Evolutionary conservation across 352 stramenopile species (phyloP), one percentile per base, ranked within the genome.

Genomic region (Phytophthora melonis): DNA sequence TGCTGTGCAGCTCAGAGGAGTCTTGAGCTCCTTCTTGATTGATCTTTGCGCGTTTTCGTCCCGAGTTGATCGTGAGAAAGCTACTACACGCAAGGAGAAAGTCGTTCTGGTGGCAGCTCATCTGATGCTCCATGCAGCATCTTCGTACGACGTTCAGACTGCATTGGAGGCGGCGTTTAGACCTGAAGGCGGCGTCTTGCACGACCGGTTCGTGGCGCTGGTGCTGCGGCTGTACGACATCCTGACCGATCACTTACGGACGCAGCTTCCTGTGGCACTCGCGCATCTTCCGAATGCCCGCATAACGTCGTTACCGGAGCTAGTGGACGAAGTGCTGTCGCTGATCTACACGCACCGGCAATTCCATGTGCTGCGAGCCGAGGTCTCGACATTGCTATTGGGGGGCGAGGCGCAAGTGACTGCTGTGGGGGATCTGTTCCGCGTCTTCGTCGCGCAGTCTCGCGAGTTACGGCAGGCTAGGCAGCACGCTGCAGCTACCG

Each of bases 281-380:
- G 2, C 25, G 25, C 2, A 30, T 30, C 25, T 30, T 30, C 25
- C 25, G 25, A 30, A 2, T 2, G 25, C 2, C 25, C 25, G 25
- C 25, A 30, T 30, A 30, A 30, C 8, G 23, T 10, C 23, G 58
- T 36, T 84, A 18, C 45, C 60, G 2, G 47, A 11, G 10, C 64
- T 80, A 9, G 68, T 81, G 14, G 77, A 81, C 25, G 70, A 84
- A 1, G 70, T 80, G n/a, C 60, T 84, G 41, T 74, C 77, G 1
- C 21, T 78, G 7, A 66, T 73, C 3, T 83, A 75, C 34, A 27
- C 32, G 16, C 50, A 25, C 23, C 25, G 25, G 4, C 25, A 30
- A 30, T 72, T 80, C 25, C 7, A 19, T 30, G 5, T 34, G 6
- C 11, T 78, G 19, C 69, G 69, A 23, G 36, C 18, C 1, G 43